Conservation (phyloP, 495 filamentous ascomycete species). For the Tuber calosporum region DNA sequence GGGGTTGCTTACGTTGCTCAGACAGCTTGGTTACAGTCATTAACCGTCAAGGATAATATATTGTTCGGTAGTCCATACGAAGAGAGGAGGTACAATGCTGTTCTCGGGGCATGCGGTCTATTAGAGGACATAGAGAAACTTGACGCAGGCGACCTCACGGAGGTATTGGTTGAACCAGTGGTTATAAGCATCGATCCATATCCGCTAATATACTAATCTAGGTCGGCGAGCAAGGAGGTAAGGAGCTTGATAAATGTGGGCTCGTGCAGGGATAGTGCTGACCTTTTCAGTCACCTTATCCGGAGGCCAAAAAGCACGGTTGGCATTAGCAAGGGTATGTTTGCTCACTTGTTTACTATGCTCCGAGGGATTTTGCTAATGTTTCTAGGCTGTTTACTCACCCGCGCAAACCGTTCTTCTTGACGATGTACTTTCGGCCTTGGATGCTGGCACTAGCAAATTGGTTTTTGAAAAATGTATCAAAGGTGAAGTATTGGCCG, state of each 20-base stretch:
- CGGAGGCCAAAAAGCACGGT: constrained; percentile 63
- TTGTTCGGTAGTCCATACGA: constrained; percentile 51
- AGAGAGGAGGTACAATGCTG: constrained; percentile 48
- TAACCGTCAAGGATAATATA: constrained; percentile 53
- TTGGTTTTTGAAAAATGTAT: constrained; percentile 49
- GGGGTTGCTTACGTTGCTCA: constrained; percentile 53
- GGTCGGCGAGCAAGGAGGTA: constrained; percentile 46
- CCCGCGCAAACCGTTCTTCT: constrained; percentile 57
- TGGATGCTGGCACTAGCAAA: constrained; percentile 51
- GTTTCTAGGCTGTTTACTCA: constrained; percentile 53
- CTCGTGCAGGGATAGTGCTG: constrained; percentile 46
- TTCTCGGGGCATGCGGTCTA: constrained; percentile 58
- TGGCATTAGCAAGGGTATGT: constrained; percentile 56
- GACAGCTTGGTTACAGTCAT: constrained; percentile 53
- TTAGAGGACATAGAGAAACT: constrained; percentile 57
- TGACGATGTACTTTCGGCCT: constrained; percentile 63
- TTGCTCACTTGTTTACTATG: not conserved
- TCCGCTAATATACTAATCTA: constrained; percentile 56
- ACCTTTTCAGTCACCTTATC: constrained; percentile 56
- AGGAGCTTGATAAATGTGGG: constrained; percentile 44
- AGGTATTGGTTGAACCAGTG: constrained; percentile 60
- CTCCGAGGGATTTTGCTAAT: not conserved
- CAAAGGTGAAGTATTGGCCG: constrained; percentile 46
- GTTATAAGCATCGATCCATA: constrained; percentile 59
- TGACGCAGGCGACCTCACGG: constrained; percentile 58